Evolutionary conservation across 139 green algal genomes (phyloP), one percentile per base, ranked within the genome.

Genomic region (Gonium pectorale): DNA sequence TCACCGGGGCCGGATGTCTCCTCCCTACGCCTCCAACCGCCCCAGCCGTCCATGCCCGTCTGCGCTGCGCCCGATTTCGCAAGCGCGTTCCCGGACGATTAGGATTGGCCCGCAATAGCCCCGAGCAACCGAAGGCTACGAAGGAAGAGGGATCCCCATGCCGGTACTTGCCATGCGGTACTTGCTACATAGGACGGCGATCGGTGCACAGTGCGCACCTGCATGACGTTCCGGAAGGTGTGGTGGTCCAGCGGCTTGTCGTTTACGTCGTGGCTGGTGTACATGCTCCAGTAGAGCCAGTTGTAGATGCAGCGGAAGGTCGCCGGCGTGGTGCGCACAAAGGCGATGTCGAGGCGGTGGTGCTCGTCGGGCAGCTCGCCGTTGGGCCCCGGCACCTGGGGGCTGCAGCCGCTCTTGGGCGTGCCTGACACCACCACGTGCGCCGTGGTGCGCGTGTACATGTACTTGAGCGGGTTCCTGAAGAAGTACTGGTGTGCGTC

Each of bases 401-500:
- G 29, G 22, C n/a, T 19, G 38, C 75, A 72, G 40, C 8, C 35
- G 38, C 37, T 69, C 15, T 37, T 24, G 17, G 75, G 59, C 0
- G 77, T 74, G 19, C n/a, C 19, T 0, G 75, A 83, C 7, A 83
- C 62, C 3, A 83, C 77, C 5, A 83, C 11, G 8, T n/a, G 43
- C 0, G 62, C 59, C n/a, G 31, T 49, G 0, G 77, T 73, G n/a
- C 63, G 21, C 11, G 19, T n/a, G 44, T 83, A 83, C 21, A 83
- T 38, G 62, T 83, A 73, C 38, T 46, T 38, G 0, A 83, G 44
- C 31, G 77, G 77, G 44, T 74, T 63, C 35, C 73, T 33, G 26
- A 83, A 83, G 62, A 83, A 83, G 43, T 44, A 72, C 13, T 83
- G 77, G 62, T 83, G 77, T 7, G 44, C 31, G 77, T 83, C 77